A percentile compares a stretch with the other conserved stretches of the same genome.
These are phyloP conservation scores for Vitis hybrid DNA, from an alignment of 177 flowering plant species.

Conservation along the genomic window DNA sequence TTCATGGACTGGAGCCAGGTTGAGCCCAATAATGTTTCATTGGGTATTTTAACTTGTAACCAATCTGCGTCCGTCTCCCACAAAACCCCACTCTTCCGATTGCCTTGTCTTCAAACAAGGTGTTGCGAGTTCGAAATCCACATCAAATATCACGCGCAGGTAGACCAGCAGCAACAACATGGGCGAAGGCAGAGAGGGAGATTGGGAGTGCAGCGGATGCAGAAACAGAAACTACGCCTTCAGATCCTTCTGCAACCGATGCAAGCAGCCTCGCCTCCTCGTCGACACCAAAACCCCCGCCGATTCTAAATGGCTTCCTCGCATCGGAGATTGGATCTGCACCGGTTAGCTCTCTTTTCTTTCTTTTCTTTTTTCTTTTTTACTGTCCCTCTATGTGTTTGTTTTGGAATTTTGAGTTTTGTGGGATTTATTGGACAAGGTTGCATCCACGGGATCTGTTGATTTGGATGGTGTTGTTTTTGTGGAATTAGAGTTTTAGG, in stretches of 20 bases:
- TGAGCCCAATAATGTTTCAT: too few species aligned
- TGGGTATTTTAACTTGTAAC: too few species aligned
- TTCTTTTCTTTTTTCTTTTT: background rate
- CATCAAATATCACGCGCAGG: background rate
- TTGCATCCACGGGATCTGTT: background rate
- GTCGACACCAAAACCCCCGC: conserved; percentile 83
- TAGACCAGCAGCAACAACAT: conserved; percentile 8
- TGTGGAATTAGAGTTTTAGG: background rate
- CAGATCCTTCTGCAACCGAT: conserved; percentile 85
- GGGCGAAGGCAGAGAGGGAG: conserved; percentile 91
- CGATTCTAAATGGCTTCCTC: conserved; percentile 94
- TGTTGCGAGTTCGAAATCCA: too few species aligned
- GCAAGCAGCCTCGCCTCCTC: conserved; percentile 92
- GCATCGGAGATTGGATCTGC: conserved; percentile 96
- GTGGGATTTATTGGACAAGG: background rate
- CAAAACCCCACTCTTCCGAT: too few species aligned
- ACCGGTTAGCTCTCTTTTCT: conserved; percentile 45
- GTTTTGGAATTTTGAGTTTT: background rate
- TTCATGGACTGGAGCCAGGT: too few species aligned
- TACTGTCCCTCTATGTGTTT: background rate
- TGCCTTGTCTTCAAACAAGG: too few species aligned
- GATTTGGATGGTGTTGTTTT: too few species aligned
- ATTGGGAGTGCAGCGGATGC: conserved; percentile 94
- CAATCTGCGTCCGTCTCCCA: too few species aligned
- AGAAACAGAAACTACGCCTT: conserved; percentile 89